A percentile compares a stretch with the other conserved stretches of the same genome.
phyloP scores from a whole-genome alignment of 1,284 basidiomycete species.

The Cutaneotrichosporon dermatis region DNA sequence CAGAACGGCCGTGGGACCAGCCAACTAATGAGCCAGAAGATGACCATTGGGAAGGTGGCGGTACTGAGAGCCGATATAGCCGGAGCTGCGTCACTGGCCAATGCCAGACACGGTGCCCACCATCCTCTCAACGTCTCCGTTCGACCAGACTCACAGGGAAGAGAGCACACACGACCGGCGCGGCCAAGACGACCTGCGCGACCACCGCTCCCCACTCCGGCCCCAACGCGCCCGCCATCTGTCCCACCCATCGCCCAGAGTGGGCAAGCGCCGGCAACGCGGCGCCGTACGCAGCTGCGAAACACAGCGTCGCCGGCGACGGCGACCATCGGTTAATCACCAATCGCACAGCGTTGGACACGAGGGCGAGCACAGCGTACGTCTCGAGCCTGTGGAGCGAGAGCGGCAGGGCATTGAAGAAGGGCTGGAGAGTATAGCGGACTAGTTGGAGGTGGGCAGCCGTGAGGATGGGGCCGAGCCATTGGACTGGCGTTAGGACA shows the following conservation, averaged over 20 bases:
- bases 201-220: not conserved
- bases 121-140: no score
- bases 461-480: not conserved
- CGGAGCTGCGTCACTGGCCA: no score
- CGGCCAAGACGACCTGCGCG: not conserved
- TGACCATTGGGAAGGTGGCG: not conserved
- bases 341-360: no score
- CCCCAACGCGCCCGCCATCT: not conserved
- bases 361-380: not conserved
- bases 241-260: constrained; percentile 5
- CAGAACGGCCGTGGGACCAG: no score
- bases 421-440: not conserved
- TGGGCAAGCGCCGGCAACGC: not conserved
- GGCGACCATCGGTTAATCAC: no score
- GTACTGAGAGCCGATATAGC: not conserved
- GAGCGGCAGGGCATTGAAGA: constrained; percentile 9
- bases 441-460: not conserved
- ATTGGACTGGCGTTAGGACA: not conserved
- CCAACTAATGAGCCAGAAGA: no score
- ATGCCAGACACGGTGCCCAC: no score
- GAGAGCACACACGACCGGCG: not conserved
- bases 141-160: not conserved
- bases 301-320: not conserved
- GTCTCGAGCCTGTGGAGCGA: not conserved
- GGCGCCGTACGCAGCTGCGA: not conserved